Conservation (phyloP, 257 asterid species). For the Ballota nigra region DNA sequence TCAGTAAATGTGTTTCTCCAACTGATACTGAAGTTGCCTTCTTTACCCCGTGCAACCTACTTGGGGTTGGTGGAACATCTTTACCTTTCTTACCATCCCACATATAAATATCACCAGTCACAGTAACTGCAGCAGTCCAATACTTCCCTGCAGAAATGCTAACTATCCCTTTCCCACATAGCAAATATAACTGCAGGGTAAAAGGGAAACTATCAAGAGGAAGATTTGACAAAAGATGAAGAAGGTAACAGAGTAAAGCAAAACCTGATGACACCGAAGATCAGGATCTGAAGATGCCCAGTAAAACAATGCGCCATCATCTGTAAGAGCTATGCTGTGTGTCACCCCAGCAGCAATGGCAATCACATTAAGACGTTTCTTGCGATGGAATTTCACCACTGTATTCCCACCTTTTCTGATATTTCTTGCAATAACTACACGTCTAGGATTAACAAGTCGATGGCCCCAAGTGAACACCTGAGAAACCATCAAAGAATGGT, state of each 20-base stretch:
- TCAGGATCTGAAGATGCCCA: slow-evolving; percentile 92
- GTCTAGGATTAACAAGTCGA: slow-evolving; percentile 88
- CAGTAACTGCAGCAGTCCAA: slow-evolving; percentile 92
- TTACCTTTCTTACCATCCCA: slow-evolving; percentile 84
- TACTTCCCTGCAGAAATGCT: slow-evolving; percentile 91
- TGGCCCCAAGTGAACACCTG: slow-evolving; percentile 99
- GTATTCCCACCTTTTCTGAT: slow-evolving; percentile 60
- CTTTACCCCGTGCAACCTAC: slow-evolving; percentile 86
- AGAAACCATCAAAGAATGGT: slow-evolving; percentile 20
- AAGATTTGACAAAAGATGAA: slow-evolving; percentile 1
- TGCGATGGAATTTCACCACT: slow-evolving; percentile 74
- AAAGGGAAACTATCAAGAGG: neutral
- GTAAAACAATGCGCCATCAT: slow-evolving; percentile 88
- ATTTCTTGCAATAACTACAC: slow-evolving; percentile 71
- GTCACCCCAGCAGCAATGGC: slow-evolving; percentile 86
- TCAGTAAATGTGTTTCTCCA: slow-evolving; percentile 91
- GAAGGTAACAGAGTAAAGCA: slow-evolving; percentile 13
- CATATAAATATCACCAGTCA: slow-evolving; percentile 76
- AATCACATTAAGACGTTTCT: slow-evolving; percentile 73
- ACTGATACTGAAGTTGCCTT: slow-evolving; percentile 90
- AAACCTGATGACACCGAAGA: slow-evolving; percentile 78
- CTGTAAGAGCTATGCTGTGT: slow-evolving; percentile 83
- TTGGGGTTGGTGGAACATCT: slow-evolving; percentile 53
- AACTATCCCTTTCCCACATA: slow-evolving; percentile 64
- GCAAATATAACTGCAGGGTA: slow-evolving; percentile 52